phyloP scores from a whole-genome alignment of 2,329 filamentous ascomycete genomes.

The Nannizzia gypsea region DNA sequence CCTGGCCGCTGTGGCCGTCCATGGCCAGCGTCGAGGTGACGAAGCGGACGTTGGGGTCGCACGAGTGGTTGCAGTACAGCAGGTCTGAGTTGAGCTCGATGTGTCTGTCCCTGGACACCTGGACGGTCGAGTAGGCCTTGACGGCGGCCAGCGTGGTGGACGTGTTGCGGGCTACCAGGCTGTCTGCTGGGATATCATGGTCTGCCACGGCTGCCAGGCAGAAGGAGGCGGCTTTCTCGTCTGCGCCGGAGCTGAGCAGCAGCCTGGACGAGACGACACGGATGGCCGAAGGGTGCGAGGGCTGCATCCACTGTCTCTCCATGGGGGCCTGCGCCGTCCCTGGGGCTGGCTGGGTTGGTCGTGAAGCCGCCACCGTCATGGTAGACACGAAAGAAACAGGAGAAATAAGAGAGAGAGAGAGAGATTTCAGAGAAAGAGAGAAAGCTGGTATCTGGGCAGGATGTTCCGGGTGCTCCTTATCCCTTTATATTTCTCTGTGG shows the following conservation, averaged over 20 bases:
- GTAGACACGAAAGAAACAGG: too few relatives aligned
- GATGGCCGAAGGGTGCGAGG: slow-evolving; percentile 14
- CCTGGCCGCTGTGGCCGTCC: slow-evolving; percentile 43
- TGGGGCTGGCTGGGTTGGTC: neutral
- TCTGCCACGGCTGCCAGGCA: slow-evolving; percentile 50
- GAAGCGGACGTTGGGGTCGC: slow-evolving; percentile 54
- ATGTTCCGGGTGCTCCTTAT: too few relatives aligned
- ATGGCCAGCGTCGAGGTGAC: slow-evolving; percentile 39
- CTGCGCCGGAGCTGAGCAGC: slow-evolving; percentile 11
- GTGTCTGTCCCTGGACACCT: slow-evolving; percentile 46
- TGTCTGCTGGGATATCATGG: slow-evolving; percentile 48
- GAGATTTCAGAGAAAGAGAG: too few relatives aligned
- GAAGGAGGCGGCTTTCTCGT: slow-evolving; percentile 35
- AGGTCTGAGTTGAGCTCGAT: slow-evolving; percentile 54
- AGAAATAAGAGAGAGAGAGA: neutral
- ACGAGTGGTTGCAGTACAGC: slow-evolving; percentile 57
- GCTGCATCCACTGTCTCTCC: slow-evolving; percentile 12
- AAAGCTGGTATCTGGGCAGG: too few relatives aligned
- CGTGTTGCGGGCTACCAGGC: slow-evolving; percentile 52
- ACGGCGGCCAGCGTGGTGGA: slow-evolving; percentile 30
- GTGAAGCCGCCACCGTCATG: slow-evolving; percentile 9
- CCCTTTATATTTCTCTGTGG: too few relatives aligned
- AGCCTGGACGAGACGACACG: slow-evolving; percentile 11
- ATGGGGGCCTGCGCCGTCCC: slow-evolving; percentile 4
- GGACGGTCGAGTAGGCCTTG: slow-evolving; percentile 52